Evolutionary conservation across 2,329 filamentous ascomycete species (phyloP).

Genomic region (Talaromyces sp.): DNA sequence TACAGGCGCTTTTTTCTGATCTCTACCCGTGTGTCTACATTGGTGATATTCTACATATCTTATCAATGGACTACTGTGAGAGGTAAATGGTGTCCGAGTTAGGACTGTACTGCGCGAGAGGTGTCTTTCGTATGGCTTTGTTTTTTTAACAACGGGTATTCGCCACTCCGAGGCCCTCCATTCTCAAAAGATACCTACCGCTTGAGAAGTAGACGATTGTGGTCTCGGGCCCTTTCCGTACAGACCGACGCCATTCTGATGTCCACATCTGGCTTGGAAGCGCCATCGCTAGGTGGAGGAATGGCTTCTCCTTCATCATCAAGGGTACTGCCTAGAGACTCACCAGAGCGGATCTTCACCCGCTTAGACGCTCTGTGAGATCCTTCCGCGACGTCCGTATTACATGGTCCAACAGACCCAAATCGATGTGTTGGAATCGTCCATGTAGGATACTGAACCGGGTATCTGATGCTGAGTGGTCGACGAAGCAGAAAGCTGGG

Average conservation of each 20-base stretch:
- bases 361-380: neutral
- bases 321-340: neutral
- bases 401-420: neutral
- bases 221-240: neutral
- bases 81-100: too few relatives aligned
- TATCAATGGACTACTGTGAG: neutral
- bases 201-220: neutral
- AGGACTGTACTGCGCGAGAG: too few relatives aligned
- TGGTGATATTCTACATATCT: too few relatives aligned
- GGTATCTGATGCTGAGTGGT: neutral
- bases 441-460: neutral
- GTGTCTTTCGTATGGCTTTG: neutral
- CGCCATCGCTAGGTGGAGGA: neutral
- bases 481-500: neutral
- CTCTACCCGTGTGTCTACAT: neutral
- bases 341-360: neutral
- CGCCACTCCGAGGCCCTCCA: neutral
- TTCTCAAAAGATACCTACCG: too few relatives aligned
- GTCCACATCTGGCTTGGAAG: neutral
- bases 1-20: too few relatives aligned
- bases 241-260: neutral
- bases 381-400: neutral
- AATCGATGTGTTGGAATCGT: neutral
- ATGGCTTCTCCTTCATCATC: neutral
- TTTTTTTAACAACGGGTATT: too few relatives aligned